phyloP scores from a whole-genome alignment of 306 rosid genomes.

The Corylus heterophylla region DNA sequence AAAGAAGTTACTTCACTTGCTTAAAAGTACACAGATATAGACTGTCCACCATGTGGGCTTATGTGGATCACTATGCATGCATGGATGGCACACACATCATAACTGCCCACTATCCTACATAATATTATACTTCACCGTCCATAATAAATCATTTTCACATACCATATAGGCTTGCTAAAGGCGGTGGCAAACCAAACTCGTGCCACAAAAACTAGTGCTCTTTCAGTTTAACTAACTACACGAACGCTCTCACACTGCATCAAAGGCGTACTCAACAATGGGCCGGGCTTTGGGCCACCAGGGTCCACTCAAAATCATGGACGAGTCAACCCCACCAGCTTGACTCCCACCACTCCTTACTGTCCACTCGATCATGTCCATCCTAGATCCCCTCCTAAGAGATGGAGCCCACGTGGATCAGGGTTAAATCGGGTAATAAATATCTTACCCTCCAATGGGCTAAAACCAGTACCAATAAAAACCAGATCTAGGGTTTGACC shows the following conservation, averaged over 20 bases:
- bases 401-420: slow-evolving; percentile 32
- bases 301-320: background rate
- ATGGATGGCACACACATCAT: background rate
- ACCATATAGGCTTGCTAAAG: background rate
- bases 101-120: background rate
- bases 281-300: slow-evolving; percentile 29
- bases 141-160: background rate
- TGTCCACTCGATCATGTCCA: slow-evolving; percentile 29
- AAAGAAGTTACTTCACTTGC: background rate
- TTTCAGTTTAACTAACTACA: background rate
- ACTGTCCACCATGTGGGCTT: background rate
- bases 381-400: slow-evolving; percentile 8
- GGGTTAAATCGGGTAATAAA: slow-evolving; percentile 21
- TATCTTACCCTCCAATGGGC: background rate
- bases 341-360: background rate
- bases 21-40: background rate
- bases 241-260: background rate
- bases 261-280: slow-evolving; percentile 27
- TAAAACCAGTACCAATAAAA: slow-evolving; percentile 4
- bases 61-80: background rate
- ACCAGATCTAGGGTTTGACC: slow-evolving; percentile 24
- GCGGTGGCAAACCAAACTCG: background rate
- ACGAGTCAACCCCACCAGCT: background rate
- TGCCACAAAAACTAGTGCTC: background rate
- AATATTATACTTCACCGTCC: background rate